Base-by-base conservation (phyloP, 306 rosid species). In the Gleditsia sinensis region DNA sequence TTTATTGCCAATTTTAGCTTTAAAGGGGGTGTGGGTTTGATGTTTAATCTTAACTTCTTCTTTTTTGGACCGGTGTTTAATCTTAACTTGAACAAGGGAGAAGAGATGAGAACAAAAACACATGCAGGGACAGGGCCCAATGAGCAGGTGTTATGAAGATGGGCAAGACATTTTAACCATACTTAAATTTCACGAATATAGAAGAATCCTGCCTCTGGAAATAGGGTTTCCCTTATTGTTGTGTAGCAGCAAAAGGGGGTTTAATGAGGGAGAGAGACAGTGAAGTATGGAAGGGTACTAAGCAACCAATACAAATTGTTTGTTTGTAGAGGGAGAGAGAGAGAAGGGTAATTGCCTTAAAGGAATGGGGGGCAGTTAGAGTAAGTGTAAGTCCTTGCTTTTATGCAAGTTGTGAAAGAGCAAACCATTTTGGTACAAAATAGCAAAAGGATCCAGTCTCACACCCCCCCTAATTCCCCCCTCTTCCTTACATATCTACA, bases 301-400 rank as follows among this genome's bases (percentile, higher is more conserved):
- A 33, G 61, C 60, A 33, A 30, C 56, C 9, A 53, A 53, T 45
- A 16, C 20, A 20, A 9, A 13, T 30, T 50, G 57, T 34, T 6
- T 34, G 64, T 56, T 42, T 81, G 58, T 49, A 61, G 43, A 64
- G 75, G 43, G 58, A 20, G 16, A 17, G 45, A 5, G 25, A 34
- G 9, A 6, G 11, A 49, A 16, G 6, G 56, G 19, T n/a, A n/a
- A 2, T 68, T 72, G 76, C 65, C 57, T 0, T 46, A 85, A 68
- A 20, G 72, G 74, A 79, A 59, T 53, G 37, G 30, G 51, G 57
- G 46, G 30, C 14, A 39, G 79, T 32, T 53, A 32, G 69, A 65
- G 90, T 40, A 81, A 81, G 72, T 76, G 77, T 69, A 49, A 69
- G 32, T 48, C 53, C 7, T 12, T 71, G 85, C 83, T 79, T 84